Evolutionary conservation across 768 basidiomycete species (phyloP), one percentile per base, ranked within the genome.

Genomic region (Lyophyllum atratum): DNA sequence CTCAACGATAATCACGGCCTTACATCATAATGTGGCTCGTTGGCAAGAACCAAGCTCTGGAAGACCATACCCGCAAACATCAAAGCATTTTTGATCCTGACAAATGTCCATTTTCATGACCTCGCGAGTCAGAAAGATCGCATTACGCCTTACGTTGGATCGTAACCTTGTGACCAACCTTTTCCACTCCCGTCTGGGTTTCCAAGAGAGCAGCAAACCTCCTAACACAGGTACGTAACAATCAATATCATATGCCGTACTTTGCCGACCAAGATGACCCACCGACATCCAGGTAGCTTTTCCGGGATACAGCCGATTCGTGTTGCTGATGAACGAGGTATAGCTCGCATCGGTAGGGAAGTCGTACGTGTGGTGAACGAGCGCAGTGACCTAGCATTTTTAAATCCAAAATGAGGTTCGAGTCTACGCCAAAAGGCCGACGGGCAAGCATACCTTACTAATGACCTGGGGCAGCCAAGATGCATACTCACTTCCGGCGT

Each of bases 281-380:
- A 74, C 75, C 49, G 74, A 74, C 75, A 76, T 76, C 75, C 74
- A 75, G 15, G 72, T 75, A 8, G 56, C 47, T 53, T 72, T 75
- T 2, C 70, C 70, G 1, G 71, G 69, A 40, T 65, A 72, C 22
- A 57, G 39, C 0, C 59, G 54, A 12, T 70, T 69, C 12, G 68
- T 68, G 22, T 56, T 70, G 39, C 59, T 69, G 49, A 72, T 54
- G 34, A 70, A 75, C 3, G 66, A 66, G 0, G 63, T 59, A 48
- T 76, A 76, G 54, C 66, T 68, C 5, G 68, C 55, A 54, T 77
- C 77, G n/a, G 64, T 70, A 3, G 76, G 74, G 62, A 79, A 80
- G 48, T 76, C 75, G 58, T 79, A 80, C n/a, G 76, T 76, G 56
- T 80, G 78, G 50, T 78, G 78, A 12, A 72, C 72, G 25, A 79